Conservation (phyloP, 2,329 filamentous ascomycete genomes). For the Penicillium sp. region DNA sequence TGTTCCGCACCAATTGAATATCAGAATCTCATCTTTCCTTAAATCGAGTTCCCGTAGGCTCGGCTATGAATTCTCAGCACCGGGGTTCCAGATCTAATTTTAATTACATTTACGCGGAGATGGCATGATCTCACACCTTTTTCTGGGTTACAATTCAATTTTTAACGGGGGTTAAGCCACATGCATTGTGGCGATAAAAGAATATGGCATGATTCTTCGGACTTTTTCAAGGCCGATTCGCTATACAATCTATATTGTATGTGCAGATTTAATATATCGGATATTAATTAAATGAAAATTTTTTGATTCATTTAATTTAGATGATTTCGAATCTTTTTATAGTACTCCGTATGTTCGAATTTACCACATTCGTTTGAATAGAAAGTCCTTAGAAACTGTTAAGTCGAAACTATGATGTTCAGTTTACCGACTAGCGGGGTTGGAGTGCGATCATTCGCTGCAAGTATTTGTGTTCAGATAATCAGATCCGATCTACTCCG, state of each 20-base stretch:
- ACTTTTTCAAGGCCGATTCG: not conserved
- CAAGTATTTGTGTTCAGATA: slow-evolving; percentile 3
- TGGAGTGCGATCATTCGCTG: slow-evolving; percentile 3
- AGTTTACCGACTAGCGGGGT: not conserved
- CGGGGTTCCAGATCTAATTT: not conserved
- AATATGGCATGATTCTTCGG: not conserved
- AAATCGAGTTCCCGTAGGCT: not conserved
- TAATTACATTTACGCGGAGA: not conserved
- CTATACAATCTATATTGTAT: not conserved
- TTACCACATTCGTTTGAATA: too few species aligned
- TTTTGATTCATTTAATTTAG: not conserved
- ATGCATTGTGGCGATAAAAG: not conserved
- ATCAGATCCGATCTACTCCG: slow-evolving; percentile 11
- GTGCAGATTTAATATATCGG: not conserved
- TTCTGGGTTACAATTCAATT: not conserved
- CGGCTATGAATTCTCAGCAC: not conserved
- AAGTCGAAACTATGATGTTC: too few species aligned
- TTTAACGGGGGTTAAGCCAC: not conserved
- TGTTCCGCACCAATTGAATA: not conserved
- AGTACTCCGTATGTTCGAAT: not conserved
- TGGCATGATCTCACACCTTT: not conserved
- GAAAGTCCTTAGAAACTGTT: too few species aligned
- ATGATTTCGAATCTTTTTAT: not conserved
- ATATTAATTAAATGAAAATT: not conserved
- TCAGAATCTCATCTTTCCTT: not conserved